Base-by-base conservation (phyloP, 2,329 filamentous ascomycete species). In the Fusarium succisae region DNA sequence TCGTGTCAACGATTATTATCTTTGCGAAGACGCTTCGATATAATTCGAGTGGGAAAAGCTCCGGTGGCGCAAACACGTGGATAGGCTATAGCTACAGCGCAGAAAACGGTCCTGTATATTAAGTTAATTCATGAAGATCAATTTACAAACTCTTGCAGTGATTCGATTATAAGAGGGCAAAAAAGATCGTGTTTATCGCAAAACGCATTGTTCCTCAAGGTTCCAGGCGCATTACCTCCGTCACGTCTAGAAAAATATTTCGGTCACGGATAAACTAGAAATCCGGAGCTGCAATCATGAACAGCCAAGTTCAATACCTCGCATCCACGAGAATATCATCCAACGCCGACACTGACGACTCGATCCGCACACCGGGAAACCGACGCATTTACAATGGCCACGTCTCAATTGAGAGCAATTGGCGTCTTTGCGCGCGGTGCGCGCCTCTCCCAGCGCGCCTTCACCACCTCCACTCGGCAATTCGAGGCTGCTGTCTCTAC, bases 391-490 rank as follows among this genome's bases (percentile, higher is more conserved):
- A 74, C 63, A 56, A 88, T 83, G 82, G 83, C 84, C 77, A 84
- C 78, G 74, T 85, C 81, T 82, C 84, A 82, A 85, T 84, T 82
- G 83, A 86, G 82, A 82, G 82, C 84, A 63, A 74, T 85, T 63
- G 80, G 84, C 63, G 80, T 82, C 74, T 77, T 89, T 63, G 80
- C 85, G 77, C 85, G 85, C 78, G 83, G 82, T 66, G 76, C 84
- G 78, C 84, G 85, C 72, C 79, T 83, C 63, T 81, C 83, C 59
- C 83, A 81, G 74, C 86, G 87, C 63, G 79, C 85, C 51, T 88
- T 90, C 77, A 81, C 84, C 72, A 83, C 83, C 63, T 87, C 87
- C 26, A 81, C 85, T 53, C 85, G 85, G 65, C 84, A 85, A 72
- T 80, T 85, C 80, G 86, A 89, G 65, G 79, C 84, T 61, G 79